phyloP scores from a whole-genome alignment of 805 yeast genomes.

The Debaryomyces hansenii region DNA sequence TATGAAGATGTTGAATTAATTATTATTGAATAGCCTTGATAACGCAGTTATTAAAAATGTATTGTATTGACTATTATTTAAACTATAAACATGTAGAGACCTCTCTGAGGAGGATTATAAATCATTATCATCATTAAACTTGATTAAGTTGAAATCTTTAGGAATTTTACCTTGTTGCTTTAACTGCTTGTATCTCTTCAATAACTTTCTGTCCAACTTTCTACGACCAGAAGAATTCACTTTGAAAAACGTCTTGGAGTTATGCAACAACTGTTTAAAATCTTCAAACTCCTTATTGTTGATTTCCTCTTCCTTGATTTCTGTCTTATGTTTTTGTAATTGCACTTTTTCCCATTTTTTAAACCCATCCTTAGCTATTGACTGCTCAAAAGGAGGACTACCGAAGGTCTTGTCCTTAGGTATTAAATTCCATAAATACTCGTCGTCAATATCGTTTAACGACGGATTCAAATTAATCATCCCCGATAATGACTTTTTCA shows the following conservation, averaged over 20 bases:
- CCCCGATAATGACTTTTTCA: constrained; percentile 39
- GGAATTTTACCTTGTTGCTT: constrained; percentile 27
- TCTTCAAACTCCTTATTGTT: constrained; percentile 23
- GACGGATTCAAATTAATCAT: constrained; percentile 37
- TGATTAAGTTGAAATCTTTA: constrained; percentile 6
- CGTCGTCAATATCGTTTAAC: constrained; percentile 37
- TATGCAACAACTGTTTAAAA: constrained; percentile 16
- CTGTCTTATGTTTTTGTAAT: constrained; percentile 19
- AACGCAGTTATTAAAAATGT: background rate
- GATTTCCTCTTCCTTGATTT: constrained; percentile 15
- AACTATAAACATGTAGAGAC: constrained; percentile 1
- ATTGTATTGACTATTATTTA: background rate
- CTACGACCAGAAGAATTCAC: constrained; percentile 23
- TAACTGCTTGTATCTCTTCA: constrained; percentile 31
- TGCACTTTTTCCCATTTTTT: constrained; percentile 35
- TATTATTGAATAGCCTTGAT: constrained; percentile 38
- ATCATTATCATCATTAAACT: constrained; percentile 8
- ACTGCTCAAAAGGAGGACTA: constrained; percentile 32
- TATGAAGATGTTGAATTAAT: constrained; percentile 49
- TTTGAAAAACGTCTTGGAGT: constrained; percentile 23
- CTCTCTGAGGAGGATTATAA: constrained; percentile 1
- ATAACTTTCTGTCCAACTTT: constrained; percentile 35
- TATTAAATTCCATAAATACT: constrained; percentile 38
- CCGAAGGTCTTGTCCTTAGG: constrained; percentile 37
- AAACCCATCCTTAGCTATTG: constrained; percentile 24